Base-by-base conservation (phyloP, 2,329 filamentous ascomycete genomes). In the Macrophomina pseudophaseolina region DNA sequence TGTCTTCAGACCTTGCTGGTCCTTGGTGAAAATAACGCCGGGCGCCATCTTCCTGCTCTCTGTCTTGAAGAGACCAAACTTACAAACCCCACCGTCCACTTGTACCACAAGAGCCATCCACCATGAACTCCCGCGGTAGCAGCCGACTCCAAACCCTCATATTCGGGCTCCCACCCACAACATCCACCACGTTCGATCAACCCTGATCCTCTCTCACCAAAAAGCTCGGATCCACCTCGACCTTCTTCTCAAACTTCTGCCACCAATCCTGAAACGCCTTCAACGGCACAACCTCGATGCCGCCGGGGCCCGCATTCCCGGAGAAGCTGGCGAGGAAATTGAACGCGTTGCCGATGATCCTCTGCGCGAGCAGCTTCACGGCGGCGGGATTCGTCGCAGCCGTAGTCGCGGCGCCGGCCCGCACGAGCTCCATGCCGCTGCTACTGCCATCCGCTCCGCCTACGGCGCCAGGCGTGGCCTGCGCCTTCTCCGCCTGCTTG, bases 191-290 rank as follows among this genome's bases (percentile, higher is more conserved):
- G 23, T 23, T 23, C 23, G 23, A 38, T 66, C 44, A 66, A 46
- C 16, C 42, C 40, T 66, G 56, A 9, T 54, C 86, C 66, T 85
- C 87, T 73, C 90, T 87, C 80, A 98, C 94, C 71, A 99, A 82
- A 76, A 99, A 99, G 6, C 88, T 87, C 0, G 95, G 94, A 80
- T 99, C 95, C 70, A 87, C 85, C 72, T 94, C 90, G 46, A 99
- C 86, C 75, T 89, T 90, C 68, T 88, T 87, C 82, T 99, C 94
- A 80, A 99, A 99, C 80, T 97, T 98, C 68, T 85, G 86, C 95
- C 96, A 99, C 95, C 96, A 99, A 67, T 97, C 93, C 80, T 96
- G 91, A 77, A 99, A 99, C 5, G 91, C 92, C 80, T 92, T 95
- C 70, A 99, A 80, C n/a, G 95, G 94, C 30, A 99, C 92, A 12